phyloP scores from a whole-genome alignment of 108 stramenopile genomes.

The Nitzschia sp. region DNA sequence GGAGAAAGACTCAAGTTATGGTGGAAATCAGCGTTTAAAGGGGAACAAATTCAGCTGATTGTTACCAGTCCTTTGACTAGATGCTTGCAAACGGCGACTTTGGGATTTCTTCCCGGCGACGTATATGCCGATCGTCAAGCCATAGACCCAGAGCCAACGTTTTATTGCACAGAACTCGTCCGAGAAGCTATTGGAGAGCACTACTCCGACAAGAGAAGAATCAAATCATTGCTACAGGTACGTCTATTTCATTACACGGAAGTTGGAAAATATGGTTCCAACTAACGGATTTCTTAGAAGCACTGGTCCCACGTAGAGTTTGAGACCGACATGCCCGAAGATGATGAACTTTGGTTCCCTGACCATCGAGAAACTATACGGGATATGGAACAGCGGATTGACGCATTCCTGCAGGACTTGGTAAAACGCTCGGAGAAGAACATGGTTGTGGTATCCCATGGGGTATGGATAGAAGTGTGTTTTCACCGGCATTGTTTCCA shows the following conservation, averaged over 20 bases:
- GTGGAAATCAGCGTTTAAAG: constrained; percentile 23
- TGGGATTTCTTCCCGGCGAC: constrained; percentile 58
- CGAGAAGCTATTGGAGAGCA: constrained; percentile 78
- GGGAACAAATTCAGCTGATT: constrained; percentile 24
- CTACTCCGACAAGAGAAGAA: constrained; percentile 57
- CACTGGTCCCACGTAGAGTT: constrained; percentile 54
- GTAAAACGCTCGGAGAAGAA: constrained; percentile 45
- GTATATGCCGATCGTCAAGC: constrained; percentile 17
- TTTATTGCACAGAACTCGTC: constrained; percentile 55
- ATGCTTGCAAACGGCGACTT: constrained; percentile 71
- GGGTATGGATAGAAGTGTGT: constrained; percentile 78
- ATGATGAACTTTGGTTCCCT: constrained; percentile 58
- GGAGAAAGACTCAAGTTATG: constrained; percentile 24
- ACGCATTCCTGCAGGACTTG: constrained; percentile 48
- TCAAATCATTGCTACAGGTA: constrained; percentile 47
- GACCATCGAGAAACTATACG: constrained; percentile 52
- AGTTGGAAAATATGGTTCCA: constrained; percentile 14
- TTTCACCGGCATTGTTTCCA: constrained; percentile 46
- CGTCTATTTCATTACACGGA: background rate
- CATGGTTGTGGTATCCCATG: constrained; percentile 74
- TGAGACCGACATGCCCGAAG: constrained; percentile 55
- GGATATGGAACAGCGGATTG: constrained; percentile 46
- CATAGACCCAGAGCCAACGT: constrained; percentile 23
- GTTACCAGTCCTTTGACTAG: constrained; percentile 51
- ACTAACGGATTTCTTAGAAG: constrained; percentile 7